These are phyloP conservation scores for Amaranthus tricolor DNA, from an alignment of 179 eudicot genomes.

Conservation along the genomic window DNA sequence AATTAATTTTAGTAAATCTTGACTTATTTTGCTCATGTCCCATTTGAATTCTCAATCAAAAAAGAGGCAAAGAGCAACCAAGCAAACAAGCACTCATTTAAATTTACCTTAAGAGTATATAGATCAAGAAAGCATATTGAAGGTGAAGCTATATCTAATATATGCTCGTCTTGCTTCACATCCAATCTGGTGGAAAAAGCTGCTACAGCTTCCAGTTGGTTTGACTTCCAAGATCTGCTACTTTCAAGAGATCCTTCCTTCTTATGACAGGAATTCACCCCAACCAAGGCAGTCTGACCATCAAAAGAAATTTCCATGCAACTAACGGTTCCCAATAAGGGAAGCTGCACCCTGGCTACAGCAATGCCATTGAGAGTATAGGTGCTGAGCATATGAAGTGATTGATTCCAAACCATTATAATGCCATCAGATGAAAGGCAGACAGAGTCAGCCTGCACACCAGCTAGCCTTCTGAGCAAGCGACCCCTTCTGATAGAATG, in stretches of 20 bases:
- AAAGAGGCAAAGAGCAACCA: neutral
- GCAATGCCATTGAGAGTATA: conserved; percentile 73
- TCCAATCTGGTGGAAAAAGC: conserved; percentile 28
- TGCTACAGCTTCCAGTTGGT: conserved; percentile 31
- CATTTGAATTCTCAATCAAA: neutral
- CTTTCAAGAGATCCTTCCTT: conserved; percentile 42
- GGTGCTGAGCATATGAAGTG: conserved; percentile 56
- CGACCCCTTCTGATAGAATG: conserved; percentile 85
- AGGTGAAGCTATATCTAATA: conserved; percentile 58
- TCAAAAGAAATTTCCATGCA: conserved; percentile 92
- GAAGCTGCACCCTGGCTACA: conserved; percentile 60
- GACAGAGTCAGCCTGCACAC: conserved; percentile 68
- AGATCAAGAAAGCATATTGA: conserved; percentile 87
- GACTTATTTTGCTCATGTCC: neutral
- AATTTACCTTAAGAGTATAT: conserved; percentile 61
- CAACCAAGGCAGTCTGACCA: conserved; percentile 75
- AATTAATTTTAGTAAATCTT: neutral
- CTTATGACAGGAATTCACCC: conserved; percentile 56
- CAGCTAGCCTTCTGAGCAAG: conserved; percentile 69
- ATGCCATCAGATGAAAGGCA: conserved; percentile 79
- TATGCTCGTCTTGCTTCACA: conserved; percentile 32
- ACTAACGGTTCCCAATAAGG: conserved; percentile 55
- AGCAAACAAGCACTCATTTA: conserved; percentile 2
- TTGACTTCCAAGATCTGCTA: conserved; percentile 33
- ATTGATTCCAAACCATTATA: conserved; percentile 75